Percentiles rank a stretch among this genome's conserved stretches.
These are phyloP conservation scores for Bipolaris bicolor DNA, from an alignment of 2,329 filamentous ascomycete genomes.

Conservation along the genomic window DNA sequence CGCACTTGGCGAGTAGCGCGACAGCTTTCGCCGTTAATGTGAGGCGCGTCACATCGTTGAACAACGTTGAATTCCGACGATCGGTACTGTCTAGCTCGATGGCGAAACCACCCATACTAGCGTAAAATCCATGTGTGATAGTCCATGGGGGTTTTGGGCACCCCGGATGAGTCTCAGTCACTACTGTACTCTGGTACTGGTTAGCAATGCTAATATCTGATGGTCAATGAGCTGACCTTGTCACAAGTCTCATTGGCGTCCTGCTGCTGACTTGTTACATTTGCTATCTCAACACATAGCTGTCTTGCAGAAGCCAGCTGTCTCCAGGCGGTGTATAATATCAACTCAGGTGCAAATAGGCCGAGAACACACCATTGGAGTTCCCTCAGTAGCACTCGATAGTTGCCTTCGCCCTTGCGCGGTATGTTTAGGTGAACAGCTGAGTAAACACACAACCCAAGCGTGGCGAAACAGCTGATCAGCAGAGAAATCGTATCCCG, in stretches of 20 bases:
- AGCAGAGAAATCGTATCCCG: conserved; percentile 4
- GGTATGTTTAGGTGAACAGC: conserved; percentile 27
- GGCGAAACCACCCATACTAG: conserved; percentile 25
- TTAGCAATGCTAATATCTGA: neutral
- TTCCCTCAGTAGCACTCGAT: conserved; percentile 6
- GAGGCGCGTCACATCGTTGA: neutral
- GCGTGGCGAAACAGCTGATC: conserved; percentile 21
- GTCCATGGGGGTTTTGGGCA: conserved; percentile 18
- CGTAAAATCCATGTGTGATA: conserved; percentile 20
- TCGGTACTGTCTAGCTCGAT: conserved; percentile 16
- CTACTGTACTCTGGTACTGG: neutral
- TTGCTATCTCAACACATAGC: conserved; percentile 11
- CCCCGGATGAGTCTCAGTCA: neutral
- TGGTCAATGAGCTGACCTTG: neutral
- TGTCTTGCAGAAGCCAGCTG: conserved; percentile 16
- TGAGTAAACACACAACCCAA: conserved; percentile 24
- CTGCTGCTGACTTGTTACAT: neutral
- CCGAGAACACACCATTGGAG: conserved; percentile 20
- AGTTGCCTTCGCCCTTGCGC: neutral
- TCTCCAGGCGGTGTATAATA: conserved; percentile 18
- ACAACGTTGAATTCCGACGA: neutral
- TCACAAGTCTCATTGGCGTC: neutral
- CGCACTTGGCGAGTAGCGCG: conserved; percentile 4
- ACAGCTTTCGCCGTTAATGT: conserved; percentile 4
- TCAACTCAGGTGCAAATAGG: conserved; percentile 24